Base-by-base conservation (phyloP, 805 yeast species). In the Sugiyamaella lignohabitans region DNA sequence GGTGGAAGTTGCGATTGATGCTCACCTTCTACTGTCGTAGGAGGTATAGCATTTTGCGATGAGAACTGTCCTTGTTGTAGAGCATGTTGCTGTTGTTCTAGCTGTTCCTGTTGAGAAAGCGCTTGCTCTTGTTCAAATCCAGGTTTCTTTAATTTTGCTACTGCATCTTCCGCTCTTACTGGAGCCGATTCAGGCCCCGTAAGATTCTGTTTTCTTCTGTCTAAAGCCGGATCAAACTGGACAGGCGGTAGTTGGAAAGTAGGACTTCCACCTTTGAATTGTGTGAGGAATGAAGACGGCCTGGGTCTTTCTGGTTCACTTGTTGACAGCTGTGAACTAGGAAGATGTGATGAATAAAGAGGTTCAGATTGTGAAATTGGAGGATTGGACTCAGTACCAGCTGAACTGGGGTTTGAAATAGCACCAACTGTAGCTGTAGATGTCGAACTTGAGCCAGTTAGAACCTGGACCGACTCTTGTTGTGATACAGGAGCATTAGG, bases 111-210 rank as follows among this genome's bases (percentile, higher is more conserved):
- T 5, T 39, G 45, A 16, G 27, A 14, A 14, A 21, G 16, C 18
- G 19, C 17, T 2, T 21, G 43, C 18, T 27, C 32, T n/a, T n/a
- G n/a, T n/a, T n/a, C n/a, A n/a, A n/a, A n/a, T 10, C 47, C 51
- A 38, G 24, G 48, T 53, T 56, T 51, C 42, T 59, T 57, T 32
- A 64, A 55, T n/a, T 64, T 50, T 16, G 68, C 67, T 21, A 61
- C 59, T 3, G 66, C 67, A 36, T 65, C 68, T 43, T 64, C 68
- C 1, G 68, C 68, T 2, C 66, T 53, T n/a, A 57, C 38, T 20
- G 63, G 63, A 17, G 59, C 54, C 16, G 53, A 43, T 5, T 46
- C 53, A 8, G 32, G 32, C 14, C 32, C 32, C 14, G 32, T 8
- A 14, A 45, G n/a, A 20, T 50, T 48, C 47, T 54, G 57, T 20